phyloP scores from a whole-genome alignment of 768 basidiomycete genomes.

The Hortiboletus flavorubellus region DNA sequence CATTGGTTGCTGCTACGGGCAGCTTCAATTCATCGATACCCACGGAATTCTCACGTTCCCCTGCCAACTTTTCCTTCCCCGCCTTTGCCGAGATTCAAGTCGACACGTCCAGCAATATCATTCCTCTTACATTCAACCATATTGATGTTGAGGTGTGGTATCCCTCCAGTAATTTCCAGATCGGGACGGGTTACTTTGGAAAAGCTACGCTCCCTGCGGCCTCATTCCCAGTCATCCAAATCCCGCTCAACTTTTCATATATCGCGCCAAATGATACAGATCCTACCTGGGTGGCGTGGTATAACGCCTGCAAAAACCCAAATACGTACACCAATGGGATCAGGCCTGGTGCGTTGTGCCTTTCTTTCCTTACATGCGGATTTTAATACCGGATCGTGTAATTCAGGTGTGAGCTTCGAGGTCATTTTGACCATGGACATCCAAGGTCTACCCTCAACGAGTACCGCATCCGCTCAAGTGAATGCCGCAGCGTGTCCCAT shows the following conservation, averaged over 20 bases:
- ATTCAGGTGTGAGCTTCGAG: conserved; percentile 55
- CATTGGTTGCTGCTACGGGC: conserved; percentile 60
- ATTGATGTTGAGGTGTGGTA: conserved; percentile 71
- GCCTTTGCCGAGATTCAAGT: conserved; percentile 71
- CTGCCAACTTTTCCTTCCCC: conserved; percentile 90
- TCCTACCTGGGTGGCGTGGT: conserved; percentile 78
- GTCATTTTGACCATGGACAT: conserved; percentile 67
- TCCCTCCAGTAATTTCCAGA: conserved; percentile 55
- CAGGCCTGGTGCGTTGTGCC: conserved; percentile 53
- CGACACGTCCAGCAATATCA: conserved; percentile 69
- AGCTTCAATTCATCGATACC: conserved; percentile 54
- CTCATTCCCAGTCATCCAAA: conserved; percentile 53
- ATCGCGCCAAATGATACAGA: conserved; percentile 76
- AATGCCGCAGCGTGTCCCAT: conserved; percentile 66
- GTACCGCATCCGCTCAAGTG: conserved; percentile 53
- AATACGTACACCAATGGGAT: conserved; percentile 45
- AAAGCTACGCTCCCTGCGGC: conserved; percentile 63
- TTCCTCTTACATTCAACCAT: conserved; percentile 71
- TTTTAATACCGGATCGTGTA: conserved; percentile 6
- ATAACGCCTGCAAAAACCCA: conserved; percentile 70
- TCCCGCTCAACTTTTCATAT: conserved; percentile 87
- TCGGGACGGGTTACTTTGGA: conserved; percentile 66
- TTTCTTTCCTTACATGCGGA: neutral
- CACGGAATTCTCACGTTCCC: conserved; percentile 64
- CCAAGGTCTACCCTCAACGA: conserved; percentile 56